Evolutionary conservation across 345 rosid species (phyloP).

Genomic region (Crucihimalaya himalaica): DNA sequence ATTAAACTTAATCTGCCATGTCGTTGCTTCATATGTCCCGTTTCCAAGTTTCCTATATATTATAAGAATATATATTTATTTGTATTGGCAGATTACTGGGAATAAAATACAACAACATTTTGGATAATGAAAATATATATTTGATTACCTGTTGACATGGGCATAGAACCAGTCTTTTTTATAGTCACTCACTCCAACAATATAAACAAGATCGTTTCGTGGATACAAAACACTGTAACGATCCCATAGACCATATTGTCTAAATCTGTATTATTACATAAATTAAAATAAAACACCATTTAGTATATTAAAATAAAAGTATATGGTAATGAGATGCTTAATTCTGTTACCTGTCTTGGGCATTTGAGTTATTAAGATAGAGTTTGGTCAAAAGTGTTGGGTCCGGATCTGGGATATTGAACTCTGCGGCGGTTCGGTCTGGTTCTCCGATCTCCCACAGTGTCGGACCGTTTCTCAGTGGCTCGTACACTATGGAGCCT

Average conservation of each 20-base stretch:
- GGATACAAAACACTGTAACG: slow-evolving; percentile 64
- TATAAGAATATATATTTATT: neutral
- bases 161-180: slow-evolving; percentile 76
- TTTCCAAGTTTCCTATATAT: slow-evolving; percentile 47
- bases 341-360: slow-evolving; percentile 43
- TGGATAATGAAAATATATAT: neutral
- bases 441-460: slow-evolving; percentile 90
- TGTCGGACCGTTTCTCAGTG: slow-evolving; percentile 80
- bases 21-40: slow-evolving; percentile 43
- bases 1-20: slow-evolving; percentile 67
- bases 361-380: slow-evolving; percentile 22
- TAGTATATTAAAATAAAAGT: neutral
- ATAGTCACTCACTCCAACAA: slow-evolving; percentile 48
- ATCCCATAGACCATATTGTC: slow-evolving; percentile 83
- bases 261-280: slow-evolving; percentile 46
- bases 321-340: neutral
- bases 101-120: neutral
- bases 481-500: slow-evolving; percentile 51
- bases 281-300: neutral
- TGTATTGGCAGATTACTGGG: neutral
- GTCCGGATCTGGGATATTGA: slow-evolving; percentile 62
- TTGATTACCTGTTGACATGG: slow-evolving; percentile 63
- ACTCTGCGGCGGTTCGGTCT: slow-evolving; percentile 74
- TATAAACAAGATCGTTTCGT: slow-evolving; percentile 52
- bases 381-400: slow-evolving; percentile 55